Conservation (phyloP, 148 eudicot genomes). For the Heliamphora exappendiculata region DNA sequence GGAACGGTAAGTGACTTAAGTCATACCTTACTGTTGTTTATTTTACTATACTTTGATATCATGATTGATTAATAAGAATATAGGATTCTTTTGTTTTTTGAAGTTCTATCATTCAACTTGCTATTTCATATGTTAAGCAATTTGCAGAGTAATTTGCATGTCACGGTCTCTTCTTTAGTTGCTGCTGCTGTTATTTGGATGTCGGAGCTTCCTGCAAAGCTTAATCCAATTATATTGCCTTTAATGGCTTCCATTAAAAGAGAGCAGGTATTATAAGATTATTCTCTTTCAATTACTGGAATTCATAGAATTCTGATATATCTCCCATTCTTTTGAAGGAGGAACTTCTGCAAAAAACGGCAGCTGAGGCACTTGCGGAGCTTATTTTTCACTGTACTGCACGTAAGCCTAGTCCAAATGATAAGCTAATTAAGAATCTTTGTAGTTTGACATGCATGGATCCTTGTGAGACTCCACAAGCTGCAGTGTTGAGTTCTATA, state of each 20-base stretch:
- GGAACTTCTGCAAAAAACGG: constrained; percentile 85
- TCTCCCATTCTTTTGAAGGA: constrained; percentile 37
- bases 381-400: constrained; percentile 66
- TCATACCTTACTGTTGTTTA: not conserved
- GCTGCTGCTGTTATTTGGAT: constrained; percentile 87
- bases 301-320: not conserved
- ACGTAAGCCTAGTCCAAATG: constrained; percentile 94
- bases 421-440: constrained; percentile 80
- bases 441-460: constrained; percentile 85
- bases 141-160: constrained; percentile 48
- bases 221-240: constrained; percentile 86
- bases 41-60: not conserved
- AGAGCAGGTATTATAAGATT: constrained; percentile 54
- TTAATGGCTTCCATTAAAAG: constrained; percentile 89
- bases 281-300: not conserved
- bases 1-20: too few species aligned
- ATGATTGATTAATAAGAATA: not conserved
- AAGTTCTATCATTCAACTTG: not conserved
- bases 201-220: constrained; percentile 82
- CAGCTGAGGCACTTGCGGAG: constrained; percentile 94
- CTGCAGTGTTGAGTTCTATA: constrained; percentile 60
- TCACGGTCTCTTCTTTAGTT: constrained; percentile 47
- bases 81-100: not conserved
- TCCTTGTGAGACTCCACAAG: constrained; percentile 93
- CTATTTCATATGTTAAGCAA: not conserved